Percentiles rank a stretch among this genome's conserved stretches.
phyloP scores from a whole-genome alignment of 441 rosid genomes.

The Gossypium lobatum region DNA sequence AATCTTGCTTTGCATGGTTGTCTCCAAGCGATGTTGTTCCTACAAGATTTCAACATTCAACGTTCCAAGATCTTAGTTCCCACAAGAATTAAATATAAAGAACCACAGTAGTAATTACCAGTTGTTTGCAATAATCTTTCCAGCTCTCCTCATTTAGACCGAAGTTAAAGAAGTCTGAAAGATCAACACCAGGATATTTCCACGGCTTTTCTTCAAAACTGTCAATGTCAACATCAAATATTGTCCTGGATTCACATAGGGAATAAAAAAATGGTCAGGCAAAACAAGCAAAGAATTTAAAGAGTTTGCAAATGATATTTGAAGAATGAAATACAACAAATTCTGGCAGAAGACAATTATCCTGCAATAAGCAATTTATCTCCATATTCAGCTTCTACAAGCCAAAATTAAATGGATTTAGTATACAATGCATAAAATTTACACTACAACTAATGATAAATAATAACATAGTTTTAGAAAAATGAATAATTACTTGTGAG shows the following conservation, averaged over 20 bases:
- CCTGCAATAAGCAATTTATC: conserved; percentile 10
- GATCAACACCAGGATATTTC: conserved; percentile 78
- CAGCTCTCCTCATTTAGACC: conserved; percentile 93
- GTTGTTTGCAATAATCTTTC: conserved; percentile 93
- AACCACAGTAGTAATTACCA: conserved; percentile 52
- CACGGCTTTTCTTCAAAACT: conserved; percentile 95
- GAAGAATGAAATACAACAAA: conserved; percentile 6
- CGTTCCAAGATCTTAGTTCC: conserved; percentile 26
- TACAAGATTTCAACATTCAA: conserved; percentile 28
- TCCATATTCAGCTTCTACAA: background rate
- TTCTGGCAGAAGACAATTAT: background rate
- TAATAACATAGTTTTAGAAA: conserved; percentile 10
- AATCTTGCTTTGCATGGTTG: conserved; percentile 98
- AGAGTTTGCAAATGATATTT: background rate
- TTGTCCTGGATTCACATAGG: conserved; percentile 56
- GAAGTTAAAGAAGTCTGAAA: conserved; percentile 86
- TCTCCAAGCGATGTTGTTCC: conserved; percentile 88
- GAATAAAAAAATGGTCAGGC: conserved; percentile 12
- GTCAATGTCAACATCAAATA: conserved; percentile 92
- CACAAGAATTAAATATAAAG: conserved; percentile 19
- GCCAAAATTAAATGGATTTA: background rate
- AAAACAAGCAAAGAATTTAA: conserved; percentile 3
- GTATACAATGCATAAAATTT: background rate
- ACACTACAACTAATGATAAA: background rate
- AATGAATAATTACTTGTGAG: conserved; percentile 70